These are phyloP conservation scores for Globisporangium irregulare DNA, from an alignment of 352 stramenopile genomes.

Conservation along the genomic window DNA sequence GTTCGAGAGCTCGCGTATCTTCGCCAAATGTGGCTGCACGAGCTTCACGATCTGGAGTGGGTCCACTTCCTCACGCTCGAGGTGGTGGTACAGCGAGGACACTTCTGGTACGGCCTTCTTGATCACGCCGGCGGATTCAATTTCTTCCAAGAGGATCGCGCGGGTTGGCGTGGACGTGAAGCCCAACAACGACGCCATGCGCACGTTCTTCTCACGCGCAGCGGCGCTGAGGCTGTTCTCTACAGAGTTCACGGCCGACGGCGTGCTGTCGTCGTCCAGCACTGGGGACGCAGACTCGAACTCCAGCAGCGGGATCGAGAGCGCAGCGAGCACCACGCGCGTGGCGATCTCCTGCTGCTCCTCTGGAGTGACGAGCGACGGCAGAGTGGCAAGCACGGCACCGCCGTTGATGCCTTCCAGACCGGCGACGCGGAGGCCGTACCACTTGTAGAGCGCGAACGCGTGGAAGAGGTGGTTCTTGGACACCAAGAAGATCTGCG, in stretches of 20 bases:
- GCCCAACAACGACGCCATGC: slow-evolving; percentile 93
- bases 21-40: slow-evolving; percentile 61
- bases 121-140: slow-evolving; percentile 72
- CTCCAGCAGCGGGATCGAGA: slow-evolving; percentile 91
- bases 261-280: slow-evolving; percentile 47
- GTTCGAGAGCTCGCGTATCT: slow-evolving; percentile 25
- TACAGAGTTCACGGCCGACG: slow-evolving; percentile 45
- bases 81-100: slow-evolving; percentile 57
- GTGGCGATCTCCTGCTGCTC: slow-evolving; percentile 87
- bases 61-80: slow-evolving; percentile 72
- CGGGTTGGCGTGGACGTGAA: slow-evolving; percentile 86
- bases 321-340: slow-evolving; percentile 89
- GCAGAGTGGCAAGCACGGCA: slow-evolving; percentile 29
- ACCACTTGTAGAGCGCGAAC: slow-evolving; percentile 97
- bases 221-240: slow-evolving; percentile 36
- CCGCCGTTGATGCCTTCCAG: slow-evolving; percentile 56
- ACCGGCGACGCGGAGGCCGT: slow-evolving; percentile 89
- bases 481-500: slow-evolving; percentile 96
- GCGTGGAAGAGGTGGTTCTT: slow-evolving; percentile 98
- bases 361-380: slow-evolving; percentile 63
- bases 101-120: slow-evolving; percentile 53
- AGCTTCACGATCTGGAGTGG: slow-evolving; percentile 73
- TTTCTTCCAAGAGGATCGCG: slow-evolving; percentile 90
- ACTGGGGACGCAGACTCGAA: slow-evolving; percentile 60
- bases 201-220: slow-evolving; percentile 91